Evolutionary conservation across 1,139 yeast genomes (phyloP), one percentile per base, ranked within the genome.

Genomic region (Debaryomyces nepalensis): DNA sequence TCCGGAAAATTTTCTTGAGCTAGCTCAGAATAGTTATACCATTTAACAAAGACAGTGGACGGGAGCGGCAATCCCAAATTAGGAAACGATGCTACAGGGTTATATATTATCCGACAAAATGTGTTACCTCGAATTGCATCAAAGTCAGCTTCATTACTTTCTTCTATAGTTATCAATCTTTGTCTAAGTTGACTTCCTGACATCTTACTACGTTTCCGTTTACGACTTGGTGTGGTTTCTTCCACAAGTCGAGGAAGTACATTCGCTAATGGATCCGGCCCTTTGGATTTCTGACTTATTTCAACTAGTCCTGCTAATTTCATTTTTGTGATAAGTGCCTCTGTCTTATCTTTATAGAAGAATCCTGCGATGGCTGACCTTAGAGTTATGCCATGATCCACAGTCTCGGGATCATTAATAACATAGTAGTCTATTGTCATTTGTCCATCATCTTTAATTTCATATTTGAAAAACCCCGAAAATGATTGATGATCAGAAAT

Each of bases 401-500:
- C 30, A 37, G 41, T 37, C 16, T 37, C 41, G 11, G 41, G 41
- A 30, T 37, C 41, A 29, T 37, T 37, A 4, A 37, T 30, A 18
- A 37, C 14, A 20, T 37, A 32, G 41, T 37, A 37, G 26, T 31
- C 14, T 37, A 37, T 37, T 5, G 8, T 22, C 41, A 37, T 37
- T 26, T 26, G 16, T 31, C 14, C 23, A 14, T 15, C 41, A 29
- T 31, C 37, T 15, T 5, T 24, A 20, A 30, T 11, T 22, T 37
- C 24, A 32, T 37, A 37, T 19, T 32, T 26, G 32, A 39, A 39
- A 21, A 39, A 39, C 31, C 42, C 42, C 21, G 42, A 39, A 26
- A 39, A 37, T 27, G 32, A 18, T 20, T 39, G 41, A 21, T 39
- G 41, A 32, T 39, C 33, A 26, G 41, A 39, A 11, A 39, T 39